Base-by-base conservation (phyloP, 2,329 filamentous ascomycete genomes). In the Cladosporium sphaerospermum region DNA sequence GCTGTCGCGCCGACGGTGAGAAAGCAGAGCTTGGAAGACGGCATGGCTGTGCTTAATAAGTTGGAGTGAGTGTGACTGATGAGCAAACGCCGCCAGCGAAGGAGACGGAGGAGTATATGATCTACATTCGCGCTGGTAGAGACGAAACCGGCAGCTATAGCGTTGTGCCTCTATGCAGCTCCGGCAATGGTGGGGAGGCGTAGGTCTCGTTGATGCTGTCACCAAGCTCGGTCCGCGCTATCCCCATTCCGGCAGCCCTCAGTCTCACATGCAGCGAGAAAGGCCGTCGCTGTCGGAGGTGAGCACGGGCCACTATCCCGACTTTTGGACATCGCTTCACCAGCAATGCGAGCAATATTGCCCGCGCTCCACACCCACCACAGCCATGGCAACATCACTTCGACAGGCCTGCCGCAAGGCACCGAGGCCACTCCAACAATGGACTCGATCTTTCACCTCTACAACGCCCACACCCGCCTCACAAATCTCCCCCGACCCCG, bases 1-100 rank as follows among this genome's bases (percentile, higher is more conserved):
- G 91, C 90, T 0, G 92, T 99, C 5, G 93, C 92, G 53, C 93
- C 93, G 31, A 96, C 86, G 0, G 93, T 97, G 52, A 96, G 85
- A 60, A 99, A 88, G 67, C 88, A 93, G 50, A 74, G 74, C 57
- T 75, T 76, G 32, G 62, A 13, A 44, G 55, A 9, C 41, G 53
- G 18, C 18, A 53, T 43, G 32, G 41, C 9, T n/a, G 34, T 18
- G 28, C 7, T 28, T 28, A 32, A 33, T 28, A 32, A 33, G 13
- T 41, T 16, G 11, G 34, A 10, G 31, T 33, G 36, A 36, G 13
- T 36, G 23, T 42, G 43, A 43, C 18, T 36, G 31, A 40, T 28
- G 23, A 28, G 23, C 23, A 28, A 28, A 28, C 23, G 23, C 7
- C 23, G 23, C 23, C 23, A 28, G 23, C 23, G 23, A 28, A 28